Evolutionary conservation across 2,329 filamentous ascomycete genomes (phyloP).

Genomic region (Triangularia verruculosa): DNA sequence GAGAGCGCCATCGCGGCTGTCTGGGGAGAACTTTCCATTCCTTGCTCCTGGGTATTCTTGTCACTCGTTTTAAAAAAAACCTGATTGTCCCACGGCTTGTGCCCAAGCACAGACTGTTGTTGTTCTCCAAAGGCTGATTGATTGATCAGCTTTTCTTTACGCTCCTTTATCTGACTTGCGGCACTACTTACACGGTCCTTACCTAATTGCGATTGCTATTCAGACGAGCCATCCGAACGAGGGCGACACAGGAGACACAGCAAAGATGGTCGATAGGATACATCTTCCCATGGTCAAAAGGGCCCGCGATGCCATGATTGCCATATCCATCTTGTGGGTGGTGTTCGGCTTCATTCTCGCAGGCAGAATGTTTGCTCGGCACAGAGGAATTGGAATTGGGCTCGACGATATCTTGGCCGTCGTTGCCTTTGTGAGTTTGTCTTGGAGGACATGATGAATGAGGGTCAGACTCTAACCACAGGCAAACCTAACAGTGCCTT

Average conservation of each 20-base stretch:
- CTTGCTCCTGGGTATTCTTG: neutral
- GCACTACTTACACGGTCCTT: neutral
- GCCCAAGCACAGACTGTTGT: neutral
- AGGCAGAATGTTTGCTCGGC: neutral
- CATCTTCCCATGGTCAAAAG: neutral
- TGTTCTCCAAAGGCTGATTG: too few relatives aligned
- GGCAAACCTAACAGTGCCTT: neutral
- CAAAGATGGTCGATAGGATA: neutral
- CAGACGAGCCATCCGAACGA: neutral
- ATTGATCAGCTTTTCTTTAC: neutral
- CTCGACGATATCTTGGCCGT: constrained; percentile 1
- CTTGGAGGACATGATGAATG: neutral
- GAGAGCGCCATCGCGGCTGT: neutral
- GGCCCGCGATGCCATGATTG: constrained; percentile 2
- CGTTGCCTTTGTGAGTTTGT: constrained; percentile 2
- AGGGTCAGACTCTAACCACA: neutral
- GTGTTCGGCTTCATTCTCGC: neutral
- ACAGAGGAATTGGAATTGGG: neutral
- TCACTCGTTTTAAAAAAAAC: neutral
- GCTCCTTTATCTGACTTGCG: neutral
- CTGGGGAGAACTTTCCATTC: neutral
- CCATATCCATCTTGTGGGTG: neutral
- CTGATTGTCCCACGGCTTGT: neutral
- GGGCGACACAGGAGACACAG: neutral
- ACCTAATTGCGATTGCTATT: neutral